These are phyloP conservation scores for Schizochytrium sp. DNA, from an alignment of 108 stramenopile genomes.

Conservation along the genomic window DNA sequence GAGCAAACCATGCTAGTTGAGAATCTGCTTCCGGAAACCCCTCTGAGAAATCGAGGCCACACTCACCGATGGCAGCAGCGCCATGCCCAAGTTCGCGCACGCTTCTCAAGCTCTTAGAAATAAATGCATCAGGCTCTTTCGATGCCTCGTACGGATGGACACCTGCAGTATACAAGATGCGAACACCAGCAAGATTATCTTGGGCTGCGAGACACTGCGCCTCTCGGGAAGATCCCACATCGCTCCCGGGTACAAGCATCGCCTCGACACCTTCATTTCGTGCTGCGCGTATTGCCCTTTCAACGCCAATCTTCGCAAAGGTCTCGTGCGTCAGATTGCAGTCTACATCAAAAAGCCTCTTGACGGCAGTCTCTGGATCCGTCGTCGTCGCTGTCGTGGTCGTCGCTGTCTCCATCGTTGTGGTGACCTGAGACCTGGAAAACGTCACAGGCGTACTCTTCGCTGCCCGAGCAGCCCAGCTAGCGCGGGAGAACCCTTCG, in stretches of 20 bases:
- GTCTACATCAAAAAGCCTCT: background rate
- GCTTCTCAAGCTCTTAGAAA: background rate
- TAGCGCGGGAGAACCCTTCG: no score
- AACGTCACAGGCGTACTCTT: no score
- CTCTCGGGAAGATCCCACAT: background rate
- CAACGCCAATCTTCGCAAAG: background rate
- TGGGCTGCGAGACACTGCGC: background rate
- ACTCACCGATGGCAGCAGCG: constrained; percentile 1
- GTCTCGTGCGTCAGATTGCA: background rate
- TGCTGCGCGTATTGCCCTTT: background rate
- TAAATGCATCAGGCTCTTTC: background rate
- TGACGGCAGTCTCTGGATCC: no score
- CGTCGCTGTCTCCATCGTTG: no score
- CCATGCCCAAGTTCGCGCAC: background rate
- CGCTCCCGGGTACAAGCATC: background rate
- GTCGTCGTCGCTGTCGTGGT: no score
- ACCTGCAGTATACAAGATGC: background rate
- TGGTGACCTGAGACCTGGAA: no score
- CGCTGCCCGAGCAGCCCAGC: no score
- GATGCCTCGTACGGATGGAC: background rate
- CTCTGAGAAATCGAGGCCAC: background rate
- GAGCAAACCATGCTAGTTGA: background rate
- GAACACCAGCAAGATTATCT: background rate
- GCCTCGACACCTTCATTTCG: background rate
- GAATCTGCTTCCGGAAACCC: background rate